Conservation (phyloP, 1,139 yeast genomes). For the Taiozyma sp. region DNA sequence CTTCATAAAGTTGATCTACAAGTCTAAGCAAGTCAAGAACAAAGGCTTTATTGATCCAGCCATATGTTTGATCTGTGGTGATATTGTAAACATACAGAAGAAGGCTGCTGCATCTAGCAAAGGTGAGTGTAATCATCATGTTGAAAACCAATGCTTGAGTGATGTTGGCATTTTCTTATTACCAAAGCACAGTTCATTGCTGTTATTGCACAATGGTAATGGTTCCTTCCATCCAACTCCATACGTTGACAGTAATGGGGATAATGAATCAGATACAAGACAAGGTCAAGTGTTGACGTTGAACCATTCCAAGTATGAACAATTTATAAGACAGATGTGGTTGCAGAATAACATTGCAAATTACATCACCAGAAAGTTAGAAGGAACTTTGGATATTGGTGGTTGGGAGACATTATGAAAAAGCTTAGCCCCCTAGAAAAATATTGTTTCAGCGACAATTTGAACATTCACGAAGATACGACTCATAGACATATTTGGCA, state of each 20-base stretch:
- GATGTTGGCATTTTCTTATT: conserved; percentile 74
- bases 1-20: conserved; percentile 51
- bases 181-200: conserved; percentile 68
- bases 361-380: conserved; percentile 71
- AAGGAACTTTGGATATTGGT: conserved; percentile 75
- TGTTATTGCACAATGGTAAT: conserved; percentile 58
- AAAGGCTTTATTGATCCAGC: conserved; percentile 66
- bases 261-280: conserved; percentile 68
- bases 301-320: conserved; percentile 58
- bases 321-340: conserved; percentile 66
- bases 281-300: conserved; percentile 70
- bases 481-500: not conserved
- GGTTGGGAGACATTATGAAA: conserved; percentile 88
- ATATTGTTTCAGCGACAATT: too few relatives aligned
- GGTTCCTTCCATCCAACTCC: conserved; percentile 89
- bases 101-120: conserved; percentile 40
- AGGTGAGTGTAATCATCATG: conserved; percentile 70
- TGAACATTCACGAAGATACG: not conserved
- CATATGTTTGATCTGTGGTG: conserved; percentile 79
- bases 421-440: too few relatives aligned
- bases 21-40: conserved; percentile 28
- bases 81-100: conserved; percentile 60
- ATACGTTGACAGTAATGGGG: conserved; percentile 83
- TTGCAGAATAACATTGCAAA: conserved; percentile 76
- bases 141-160: conserved; percentile 56